A percentile compares a stretch with the other conserved stretches of the same genome.
phyloP scores from a whole-genome alignment of 2,329 filamentous ascomycete genomes.

The Aphanoascus verrucosus region DNA sequence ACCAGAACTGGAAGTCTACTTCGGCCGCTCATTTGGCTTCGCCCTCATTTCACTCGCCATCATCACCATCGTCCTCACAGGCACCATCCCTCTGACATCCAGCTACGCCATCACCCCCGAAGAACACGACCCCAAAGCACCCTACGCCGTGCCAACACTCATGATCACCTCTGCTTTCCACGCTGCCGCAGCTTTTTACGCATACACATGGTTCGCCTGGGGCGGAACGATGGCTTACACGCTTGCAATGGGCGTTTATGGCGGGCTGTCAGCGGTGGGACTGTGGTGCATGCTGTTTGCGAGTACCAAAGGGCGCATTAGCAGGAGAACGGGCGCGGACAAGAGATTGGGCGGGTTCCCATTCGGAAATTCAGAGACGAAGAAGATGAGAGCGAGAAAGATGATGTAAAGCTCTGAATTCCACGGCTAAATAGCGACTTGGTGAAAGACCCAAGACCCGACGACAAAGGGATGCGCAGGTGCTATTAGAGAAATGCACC shows the following conservation, averaged over 20 bases:
- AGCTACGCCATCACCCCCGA: conserved; percentile 33
- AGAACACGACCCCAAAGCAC: conserved; percentile 41
- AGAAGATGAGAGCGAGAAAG: conserved; percentile 34
- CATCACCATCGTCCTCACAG: conserved; percentile 58
- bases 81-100: conserved; percentile 52
- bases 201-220: conserved; percentile 56
- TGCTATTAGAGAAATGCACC: no score
- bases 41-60: conserved; percentile 54
- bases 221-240: conserved; percentile 48
- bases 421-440: no score
- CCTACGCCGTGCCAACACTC: conserved; percentile 56
- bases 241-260: conserved; percentile 49
- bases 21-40: conserved; percentile 60
- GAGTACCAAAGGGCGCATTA: conserved; percentile 46
- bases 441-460: no score
- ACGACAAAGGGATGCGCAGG: no score
- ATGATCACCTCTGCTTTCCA: conserved; percentile 59
- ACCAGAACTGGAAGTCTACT: conserved; percentile 57
- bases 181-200: conserved; percentile 50
- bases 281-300: conserved; percentile 55
- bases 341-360: conserved; percentile 57
- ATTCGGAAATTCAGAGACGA: conserved; percentile 51
- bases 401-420: conserved; percentile 2
- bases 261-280: conserved; percentile 50
- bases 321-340: conserved; percentile 54